phyloP scores from a whole-genome alignment of 176 grass and related monocot species.

The Rhynchospora tenuis region DNA sequence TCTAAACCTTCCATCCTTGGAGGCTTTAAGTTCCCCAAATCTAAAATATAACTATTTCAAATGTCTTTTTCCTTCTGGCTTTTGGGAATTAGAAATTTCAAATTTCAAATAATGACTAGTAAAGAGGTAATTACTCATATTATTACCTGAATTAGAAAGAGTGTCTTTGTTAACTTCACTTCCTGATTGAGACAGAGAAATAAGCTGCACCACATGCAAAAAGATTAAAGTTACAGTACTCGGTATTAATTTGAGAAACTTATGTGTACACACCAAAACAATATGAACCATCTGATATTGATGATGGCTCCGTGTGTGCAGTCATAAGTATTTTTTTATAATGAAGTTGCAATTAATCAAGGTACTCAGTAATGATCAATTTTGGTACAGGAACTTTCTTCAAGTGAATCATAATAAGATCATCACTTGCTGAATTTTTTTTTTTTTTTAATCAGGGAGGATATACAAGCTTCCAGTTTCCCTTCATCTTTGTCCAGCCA shows the following conservation, averaged over 20 bases:
- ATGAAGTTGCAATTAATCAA: no score
- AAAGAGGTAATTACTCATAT: background rate
- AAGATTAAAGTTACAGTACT: background rate
- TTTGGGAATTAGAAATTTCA: background rate
- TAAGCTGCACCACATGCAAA: slow-evolving; percentile 37
- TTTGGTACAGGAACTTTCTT: background rate
- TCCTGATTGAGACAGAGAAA: slow-evolving; percentile 64
- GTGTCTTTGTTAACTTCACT: slow-evolving; percentile 55
- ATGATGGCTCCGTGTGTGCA: background rate
- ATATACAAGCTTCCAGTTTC: background rate
- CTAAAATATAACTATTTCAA: slow-evolving; percentile 29
- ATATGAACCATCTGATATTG: background rate
- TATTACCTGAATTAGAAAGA: slow-evolving; percentile 54
- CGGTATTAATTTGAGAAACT: background rate
- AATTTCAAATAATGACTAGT: background rate
- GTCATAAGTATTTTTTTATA: background rate
- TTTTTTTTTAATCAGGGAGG: background rate
- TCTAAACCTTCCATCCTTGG: slow-evolving; percentile 86
- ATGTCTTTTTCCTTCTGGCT: background rate
- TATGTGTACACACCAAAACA: background rate
- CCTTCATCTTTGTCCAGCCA: background rate
- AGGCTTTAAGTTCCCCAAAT: slow-evolving; percentile 55
- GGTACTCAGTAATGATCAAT: background rate
- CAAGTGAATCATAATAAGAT: background rate
- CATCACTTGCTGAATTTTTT: background rate